These are phyloP conservation scores for Uromyces viciae-fabae DNA, from an alignment of 1,284 basidiomycete species.

Conservation along the genomic window DNA sequence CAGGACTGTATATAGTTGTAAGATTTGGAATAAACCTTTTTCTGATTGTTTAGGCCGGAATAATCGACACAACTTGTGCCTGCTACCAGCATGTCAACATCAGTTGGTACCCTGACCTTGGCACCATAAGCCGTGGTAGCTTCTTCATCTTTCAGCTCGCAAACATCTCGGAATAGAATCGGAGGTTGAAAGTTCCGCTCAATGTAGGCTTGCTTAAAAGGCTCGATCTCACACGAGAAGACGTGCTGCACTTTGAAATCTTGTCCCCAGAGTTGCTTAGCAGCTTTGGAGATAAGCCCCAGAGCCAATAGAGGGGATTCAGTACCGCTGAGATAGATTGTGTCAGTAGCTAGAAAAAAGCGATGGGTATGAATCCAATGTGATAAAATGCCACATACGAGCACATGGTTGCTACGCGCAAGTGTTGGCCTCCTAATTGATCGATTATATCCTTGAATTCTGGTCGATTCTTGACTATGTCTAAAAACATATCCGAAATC, in stretches of 20 bases:
- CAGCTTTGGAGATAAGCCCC: conserved; percentile 71
- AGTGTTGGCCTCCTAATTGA: conserved; percentile 70
- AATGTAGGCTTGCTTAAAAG: conserved; percentile 97
- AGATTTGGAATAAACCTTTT: conserved; percentile 63
- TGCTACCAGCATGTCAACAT: conserved; percentile 74
- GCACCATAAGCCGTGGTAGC: conserved; percentile 83
- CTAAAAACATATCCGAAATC: conserved; percentile 76
- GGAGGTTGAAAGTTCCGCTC: conserved; percentile 88
- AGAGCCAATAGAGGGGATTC: conserved; percentile 89
- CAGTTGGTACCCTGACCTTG: conserved; percentile 75
- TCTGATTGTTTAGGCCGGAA: conserved; percentile 87
- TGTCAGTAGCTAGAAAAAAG: neutral
- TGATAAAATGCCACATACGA: conserved; percentile 48
- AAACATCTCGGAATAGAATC: conserved; percentile 86
- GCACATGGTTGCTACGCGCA: conserved; percentile 95
- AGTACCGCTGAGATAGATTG: conserved; percentile 66
- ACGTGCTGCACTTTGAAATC: conserved; percentile 79
- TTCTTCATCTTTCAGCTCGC: conserved; percentile 65
- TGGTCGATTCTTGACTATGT: conserved; percentile 71
- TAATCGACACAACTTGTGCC: conserved; percentile 96
- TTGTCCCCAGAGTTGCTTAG: conserved; percentile 67
- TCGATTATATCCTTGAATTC: conserved; percentile 62
- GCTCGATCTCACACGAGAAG: conserved; percentile 96
- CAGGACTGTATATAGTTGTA: neutral
- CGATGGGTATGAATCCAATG: neutral